Conservation (phyloP, 2,329 filamentous ascomycete species). For the Huntiella savannae region DNA sequence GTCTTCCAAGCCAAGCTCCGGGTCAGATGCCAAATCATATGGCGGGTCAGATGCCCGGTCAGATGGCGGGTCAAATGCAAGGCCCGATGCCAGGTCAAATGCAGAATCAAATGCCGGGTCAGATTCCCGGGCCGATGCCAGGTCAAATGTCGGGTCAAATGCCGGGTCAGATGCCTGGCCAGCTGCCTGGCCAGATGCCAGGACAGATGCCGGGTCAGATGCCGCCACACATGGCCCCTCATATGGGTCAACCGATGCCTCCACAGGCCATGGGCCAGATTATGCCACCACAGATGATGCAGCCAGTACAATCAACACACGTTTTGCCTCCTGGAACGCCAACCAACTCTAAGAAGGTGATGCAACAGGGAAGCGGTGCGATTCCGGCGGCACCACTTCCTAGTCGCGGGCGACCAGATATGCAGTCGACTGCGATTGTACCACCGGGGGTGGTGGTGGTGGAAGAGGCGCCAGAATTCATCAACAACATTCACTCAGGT, state of each 20-base stretch:
- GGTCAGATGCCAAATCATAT: slow-evolving; percentile 23
- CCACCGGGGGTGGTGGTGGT: slow-evolving; percentile 15
- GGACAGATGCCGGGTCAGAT: slow-evolving; percentile 18
- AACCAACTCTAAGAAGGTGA: background rate
- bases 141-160: slow-evolving; percentile 20
- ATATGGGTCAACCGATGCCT: slow-evolving; percentile 3
- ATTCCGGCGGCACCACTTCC: background rate
- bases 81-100: slow-evolving; percentile 18
- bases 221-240: slow-evolving; percentile 22
- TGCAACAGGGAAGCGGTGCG: background rate
- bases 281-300: slow-evolving; percentile 1
- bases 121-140: slow-evolving; percentile 18
- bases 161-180: slow-evolving; percentile 19
- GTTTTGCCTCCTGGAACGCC: background rate
- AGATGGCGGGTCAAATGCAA: slow-evolving; percentile 12
- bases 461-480: slow-evolving; percentile 7
- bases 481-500: slow-evolving; percentile 16
- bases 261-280: slow-evolving; percentile 1
- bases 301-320: slow-evolving; percentile 13
- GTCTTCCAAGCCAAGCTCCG: slow-evolving; percentile 14
- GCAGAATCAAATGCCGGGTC: slow-evolving; percentile 20
- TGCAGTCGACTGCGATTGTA: slow-evolving; percentile 14
- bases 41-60: slow-evolving; percentile 18
- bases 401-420: background rate
- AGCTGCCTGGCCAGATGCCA: slow-evolving; percentile 19